Evolutionary conservation across 495 filamentous ascomycete genomes (phyloP), one percentile per base, ranked within the genome.

Genomic region (Penicillium silybi): DNA sequence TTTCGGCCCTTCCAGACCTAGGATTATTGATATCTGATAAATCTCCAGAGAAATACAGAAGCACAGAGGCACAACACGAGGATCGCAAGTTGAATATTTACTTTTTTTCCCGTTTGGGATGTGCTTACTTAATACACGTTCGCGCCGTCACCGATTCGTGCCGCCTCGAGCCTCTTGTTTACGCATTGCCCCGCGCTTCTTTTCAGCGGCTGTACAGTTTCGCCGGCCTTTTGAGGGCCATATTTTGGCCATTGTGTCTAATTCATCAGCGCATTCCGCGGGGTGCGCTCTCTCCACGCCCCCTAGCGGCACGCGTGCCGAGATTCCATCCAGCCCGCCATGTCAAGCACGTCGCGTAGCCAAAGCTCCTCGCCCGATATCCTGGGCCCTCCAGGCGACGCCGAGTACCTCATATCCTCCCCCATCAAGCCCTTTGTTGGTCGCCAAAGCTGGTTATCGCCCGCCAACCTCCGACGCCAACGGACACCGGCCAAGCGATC

Each of bases 331-430:
- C 38, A 59, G 52, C 48, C 44, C 62, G 53, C 53, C 48, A 66
- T 64, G 60, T 64, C 64, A 39, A 56, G 42, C 61, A 66, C 54
- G 53, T 68, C 67, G 54, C 67, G 65, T 61, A 73, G 66, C 52
- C 48, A 64, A 38, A 73, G 63, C 61, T 75, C 74, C 58, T 77
- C 73, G 37, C 72, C 74, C 39, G 74, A 77, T 66, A 63, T 73
- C 52, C 67, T 77, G 49, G 72, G 69, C 32, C 72, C 74, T 34
- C 64, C 72, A 55, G 74, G 72, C 46, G 74, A 77, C 54, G 67
- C 60, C 41, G 66, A 75, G 2, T 77, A 74, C 50, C 53, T 77
- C 26, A 67, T 77, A 32, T 75, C 74, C 18, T 77, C 74, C 19
- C 74, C 74, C 0, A 64, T 67, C 16, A 73, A 68, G 44, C 69